phyloP scores from a whole-genome alignment of 345 rosid species.

The Ceriops decandra region DNA sequence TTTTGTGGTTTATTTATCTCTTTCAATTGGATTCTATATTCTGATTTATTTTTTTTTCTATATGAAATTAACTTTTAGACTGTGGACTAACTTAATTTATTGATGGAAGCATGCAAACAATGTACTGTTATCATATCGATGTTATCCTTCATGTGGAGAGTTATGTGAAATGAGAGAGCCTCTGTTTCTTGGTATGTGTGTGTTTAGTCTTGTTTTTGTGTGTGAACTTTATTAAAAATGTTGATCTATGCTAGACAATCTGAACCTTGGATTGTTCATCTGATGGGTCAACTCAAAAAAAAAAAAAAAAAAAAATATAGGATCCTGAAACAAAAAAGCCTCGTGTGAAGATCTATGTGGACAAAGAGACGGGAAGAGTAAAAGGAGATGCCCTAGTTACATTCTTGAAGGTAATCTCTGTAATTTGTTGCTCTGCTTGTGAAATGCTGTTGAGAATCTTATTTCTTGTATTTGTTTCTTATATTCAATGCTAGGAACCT shows the following conservation, averaged over 20 bases:
- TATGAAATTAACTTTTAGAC: no score
- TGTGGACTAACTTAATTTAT: no score
- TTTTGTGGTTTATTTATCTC: no score
- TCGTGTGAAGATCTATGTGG: conserved; percentile 84
- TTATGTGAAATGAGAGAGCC: no score
- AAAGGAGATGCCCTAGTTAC: conserved; percentile 97
- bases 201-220: no score
- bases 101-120: no score
- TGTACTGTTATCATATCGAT: no score
- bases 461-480: conserved; percentile 3
- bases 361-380: conserved; percentile 77
- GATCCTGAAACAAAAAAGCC: conserved; percentile 86
- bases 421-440: conserved; percentile 2
- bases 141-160: no score
- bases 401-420: conserved; percentile 69
- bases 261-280: conserved; percentile 6
- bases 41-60: no score
- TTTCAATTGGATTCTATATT: no score
- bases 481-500: conserved; percentile 59
- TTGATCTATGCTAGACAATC: neutral
- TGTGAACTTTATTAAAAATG: no score
- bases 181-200: no score
- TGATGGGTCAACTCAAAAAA: conserved; percentile 10
- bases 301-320: conserved; percentile 27
- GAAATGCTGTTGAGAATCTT: conserved; percentile 5